A percentile compares a stretch with the other conserved stretches of the same genome.
phyloP scores from a whole-genome alignment of 2,329 filamentous ascomycete genomes.

The Arthroderma sp. region DNA sequence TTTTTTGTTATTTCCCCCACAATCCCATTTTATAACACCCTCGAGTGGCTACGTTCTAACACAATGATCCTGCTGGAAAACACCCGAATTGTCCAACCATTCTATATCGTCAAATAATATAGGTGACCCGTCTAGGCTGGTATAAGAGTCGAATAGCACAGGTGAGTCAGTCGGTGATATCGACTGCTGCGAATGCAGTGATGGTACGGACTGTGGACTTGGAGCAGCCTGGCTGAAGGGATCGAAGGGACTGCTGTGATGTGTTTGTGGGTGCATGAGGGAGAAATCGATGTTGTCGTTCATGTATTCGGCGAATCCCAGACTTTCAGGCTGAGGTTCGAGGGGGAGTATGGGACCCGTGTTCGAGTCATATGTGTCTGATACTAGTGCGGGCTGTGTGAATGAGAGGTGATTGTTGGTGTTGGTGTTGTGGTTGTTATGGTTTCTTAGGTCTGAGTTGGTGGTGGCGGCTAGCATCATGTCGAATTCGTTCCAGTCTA shows the following conservation, averaged over 20 bases:
- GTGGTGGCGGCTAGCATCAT: conserved; percentile 19
- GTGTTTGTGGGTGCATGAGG: conserved; percentile 2
- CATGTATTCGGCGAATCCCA: conserved; percentile 9
- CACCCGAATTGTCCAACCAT: conserved; percentile 9
- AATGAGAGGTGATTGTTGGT: neutral
- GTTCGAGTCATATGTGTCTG: neutral
- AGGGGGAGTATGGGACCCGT: conserved; percentile 3
- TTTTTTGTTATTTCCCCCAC: too few relatives aligned
- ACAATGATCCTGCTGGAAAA: neutral
- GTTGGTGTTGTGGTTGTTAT: neutral
- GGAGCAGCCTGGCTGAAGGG: neutral
- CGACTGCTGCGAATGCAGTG: conserved; percentile 8
- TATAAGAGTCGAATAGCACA: conserved; percentile 7
- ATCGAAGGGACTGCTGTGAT: neutral
- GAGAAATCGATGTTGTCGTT: conserved; percentile 10
- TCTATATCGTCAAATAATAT: conserved; percentile 10
- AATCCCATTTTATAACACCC: neutral
- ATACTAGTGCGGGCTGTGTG: neutral
- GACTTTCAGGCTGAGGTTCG: conserved; percentile 3
- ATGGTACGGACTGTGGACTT: conserved; percentile 7
- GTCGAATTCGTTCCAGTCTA: conserved; percentile 27
- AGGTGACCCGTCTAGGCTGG: conserved; percentile 6
- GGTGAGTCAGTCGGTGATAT: conserved; percentile 9
- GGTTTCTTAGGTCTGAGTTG: neutral
- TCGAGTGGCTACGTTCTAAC: neutral